Evolutionary conservation across 768 basidiomycete genomes (phyloP).

Genomic region (Psilocybe sp.): DNA sequence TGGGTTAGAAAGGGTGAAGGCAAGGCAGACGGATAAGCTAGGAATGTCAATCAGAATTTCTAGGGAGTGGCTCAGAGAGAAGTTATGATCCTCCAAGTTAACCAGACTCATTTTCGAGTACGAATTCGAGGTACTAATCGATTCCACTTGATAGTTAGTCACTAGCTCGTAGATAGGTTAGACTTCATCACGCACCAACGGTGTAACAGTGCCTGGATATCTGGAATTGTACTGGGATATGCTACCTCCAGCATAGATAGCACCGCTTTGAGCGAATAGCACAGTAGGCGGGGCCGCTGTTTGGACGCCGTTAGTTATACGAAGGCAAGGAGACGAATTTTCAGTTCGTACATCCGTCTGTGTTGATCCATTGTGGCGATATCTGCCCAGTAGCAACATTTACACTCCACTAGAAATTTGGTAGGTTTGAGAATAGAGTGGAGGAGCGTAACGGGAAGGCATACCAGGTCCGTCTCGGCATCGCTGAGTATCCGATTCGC

Average conservation of each 20-base stretch:
- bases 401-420: slow-evolving; percentile 11
- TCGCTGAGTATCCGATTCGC: slow-evolving; percentile 1
- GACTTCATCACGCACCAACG: slow-evolving; percentile 2
- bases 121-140: not conserved
- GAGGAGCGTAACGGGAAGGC: not conserved
- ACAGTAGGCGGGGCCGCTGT: slow-evolving; percentile 6
- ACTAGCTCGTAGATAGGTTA: not conserved
- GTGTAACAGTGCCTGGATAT: not conserved
- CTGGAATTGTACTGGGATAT: slow-evolving; percentile 1
- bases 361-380: slow-evolving; percentile 13
- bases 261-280: slow-evolving; percentile 2
- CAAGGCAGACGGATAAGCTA: no score
- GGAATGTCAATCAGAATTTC: no score
- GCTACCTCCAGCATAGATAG: slow-evolving; percentile 12
- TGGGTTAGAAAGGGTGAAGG: no score
- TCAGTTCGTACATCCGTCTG: slow-evolving; percentile 9
- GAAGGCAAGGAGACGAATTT: not conserved
- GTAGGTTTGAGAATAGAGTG: not conserved
- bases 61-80: no score
- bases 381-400: slow-evolving; percentile 8
- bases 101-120: not conserved
- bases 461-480: slow-evolving; percentile 13
- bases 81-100: no score
- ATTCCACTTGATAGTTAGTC: not conserved
- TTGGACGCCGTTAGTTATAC: not conserved